Percentiles rank a stretch among this genome's conserved stretches.
These are phyloP conservation scores for Moricandia moricandioides DNA, from an alignment of 345 rosid species.

Conservation along the genomic window DNA sequence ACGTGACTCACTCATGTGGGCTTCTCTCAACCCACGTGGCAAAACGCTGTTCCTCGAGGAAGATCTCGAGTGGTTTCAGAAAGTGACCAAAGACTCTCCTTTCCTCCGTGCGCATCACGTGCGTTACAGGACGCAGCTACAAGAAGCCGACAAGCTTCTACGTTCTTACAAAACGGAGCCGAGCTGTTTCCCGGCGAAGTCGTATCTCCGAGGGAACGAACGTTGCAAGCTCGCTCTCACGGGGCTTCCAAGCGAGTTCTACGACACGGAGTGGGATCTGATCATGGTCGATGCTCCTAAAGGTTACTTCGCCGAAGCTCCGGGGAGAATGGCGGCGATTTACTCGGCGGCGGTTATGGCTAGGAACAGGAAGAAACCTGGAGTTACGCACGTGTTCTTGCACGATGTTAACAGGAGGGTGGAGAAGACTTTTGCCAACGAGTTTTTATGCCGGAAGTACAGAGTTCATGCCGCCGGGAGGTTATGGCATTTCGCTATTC, in stretches of 20 bases:
- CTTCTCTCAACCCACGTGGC: constrained; percentile 59
- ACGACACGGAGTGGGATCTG: constrained; percentile 69
- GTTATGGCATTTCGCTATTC: constrained; percentile 65
- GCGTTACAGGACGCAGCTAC: constrained; percentile 57
- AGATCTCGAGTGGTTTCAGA: constrained; percentile 56
- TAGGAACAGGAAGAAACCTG: constrained; percentile 49
- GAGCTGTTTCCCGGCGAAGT: constrained; percentile 41
- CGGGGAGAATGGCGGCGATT: constrained; percentile 65
- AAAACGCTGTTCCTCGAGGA: constrained; percentile 65
- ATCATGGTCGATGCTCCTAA: constrained; percentile 68
- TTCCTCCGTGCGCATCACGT: constrained; percentile 57
- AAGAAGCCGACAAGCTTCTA: constrained; percentile 49
- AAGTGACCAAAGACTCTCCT: constrained; percentile 40
- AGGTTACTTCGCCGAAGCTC: constrained; percentile 60
- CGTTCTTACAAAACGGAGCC: constrained; percentile 39
- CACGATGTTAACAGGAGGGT: constrained; percentile 68
- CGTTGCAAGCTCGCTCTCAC: constrained; percentile 53
- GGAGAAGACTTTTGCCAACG: constrained; percentile 54
- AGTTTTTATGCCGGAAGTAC: constrained; percentile 56
- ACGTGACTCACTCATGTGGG: constrained; percentile 64
- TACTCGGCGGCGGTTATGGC: constrained; percentile 75
- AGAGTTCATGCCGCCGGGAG: constrained; percentile 50
- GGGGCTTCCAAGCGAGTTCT: constrained; percentile 56
- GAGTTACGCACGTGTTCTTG: constrained; percentile 62
- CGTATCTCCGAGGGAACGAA: constrained; percentile 42